Evolutionary conservation across 2,329 filamentous ascomycete genomes (phyloP).

Genomic region (Raffaelea deltoideospora): DNA sequence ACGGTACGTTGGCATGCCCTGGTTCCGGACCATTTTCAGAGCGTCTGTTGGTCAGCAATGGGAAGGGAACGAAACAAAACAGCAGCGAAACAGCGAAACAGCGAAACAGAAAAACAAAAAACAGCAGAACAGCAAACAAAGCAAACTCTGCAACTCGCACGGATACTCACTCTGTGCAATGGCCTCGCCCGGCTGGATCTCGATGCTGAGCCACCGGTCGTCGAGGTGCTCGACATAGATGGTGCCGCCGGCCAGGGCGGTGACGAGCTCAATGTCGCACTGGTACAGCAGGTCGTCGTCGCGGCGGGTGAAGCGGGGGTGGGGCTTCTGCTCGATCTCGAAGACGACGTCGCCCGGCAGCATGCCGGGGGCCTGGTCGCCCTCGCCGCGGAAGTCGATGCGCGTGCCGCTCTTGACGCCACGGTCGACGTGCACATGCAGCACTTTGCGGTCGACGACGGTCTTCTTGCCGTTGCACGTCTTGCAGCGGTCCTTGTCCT

Average conservation of each 20-base stretch:
- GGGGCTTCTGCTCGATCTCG: conserved; percentile 99
- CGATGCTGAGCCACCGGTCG: conserved; percentile 88
- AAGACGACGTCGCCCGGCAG: conserved; percentile 94
- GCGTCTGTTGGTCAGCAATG: conserved; percentile 40
- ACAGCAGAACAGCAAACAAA: not conserved
- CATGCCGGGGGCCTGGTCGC: conserved; percentile 87
- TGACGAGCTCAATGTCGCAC: conserved; percentile 89
- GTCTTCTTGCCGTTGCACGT: conserved; percentile 96
- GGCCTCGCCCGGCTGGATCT: conserved; percentile 86
- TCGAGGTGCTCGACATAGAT: conserved; percentile 94
- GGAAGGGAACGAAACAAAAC: no score
- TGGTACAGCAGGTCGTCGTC: conserved; percentile 94
- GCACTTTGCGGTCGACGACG: conserved; percentile 88
- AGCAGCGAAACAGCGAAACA: no score
- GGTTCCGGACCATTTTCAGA: conserved; percentile 86
- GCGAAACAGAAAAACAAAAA: not conserved
- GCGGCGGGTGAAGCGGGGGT: conserved; percentile 84
- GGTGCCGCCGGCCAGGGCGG: conserved; percentile 78
- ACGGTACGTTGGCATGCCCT: conserved; percentile 92
- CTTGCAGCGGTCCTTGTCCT: conserved; percentile 97
- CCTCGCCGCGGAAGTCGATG: conserved; percentile 93
- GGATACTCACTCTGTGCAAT: conserved; percentile 67
- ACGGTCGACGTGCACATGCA: conserved; percentile 93
- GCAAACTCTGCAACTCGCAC: no score
- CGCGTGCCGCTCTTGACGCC: conserved; percentile 90